These are phyloP conservation scores for Metschnikowia arizonensis DNA, from an alignment of 805 yeast genomes.

Conservation along the genomic window DNA sequence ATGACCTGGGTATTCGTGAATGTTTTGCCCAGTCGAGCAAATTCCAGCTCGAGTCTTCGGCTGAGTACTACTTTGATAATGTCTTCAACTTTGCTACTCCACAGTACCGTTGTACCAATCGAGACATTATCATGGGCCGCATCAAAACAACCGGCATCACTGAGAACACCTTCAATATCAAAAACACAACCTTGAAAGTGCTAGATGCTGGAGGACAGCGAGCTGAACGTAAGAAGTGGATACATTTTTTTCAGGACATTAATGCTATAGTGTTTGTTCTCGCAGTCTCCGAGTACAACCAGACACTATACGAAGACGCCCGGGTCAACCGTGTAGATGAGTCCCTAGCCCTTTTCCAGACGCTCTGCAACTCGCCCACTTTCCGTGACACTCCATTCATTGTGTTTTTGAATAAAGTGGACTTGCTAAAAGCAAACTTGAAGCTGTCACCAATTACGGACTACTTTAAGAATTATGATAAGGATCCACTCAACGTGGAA, in stretches of 20 bases:
- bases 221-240: conserved; percentile 89
- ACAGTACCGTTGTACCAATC: conserved; percentile 66
- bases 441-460: conserved; percentile 58
- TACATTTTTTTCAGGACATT: conserved; percentile 87
- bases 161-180: conserved; percentile 72
- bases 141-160: conserved; percentile 95
- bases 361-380: conserved; percentile 82
- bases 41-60: conserved; percentile 82
- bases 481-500: conserved; percentile 55
- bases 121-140: conserved; percentile 83
- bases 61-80: conserved; percentile 74
- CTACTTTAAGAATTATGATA: conserved; percentile 76
- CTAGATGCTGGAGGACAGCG: conserved; percentile 97
- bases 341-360: conserved; percentile 76
- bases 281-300: conserved; percentile 91
- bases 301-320: conserved; percentile 84
- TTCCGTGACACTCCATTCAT: conserved; percentile 83
- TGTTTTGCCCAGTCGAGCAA: conserved; percentile 62
- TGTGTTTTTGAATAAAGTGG: conserved; percentile 84
- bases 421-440: conserved; percentile 71
- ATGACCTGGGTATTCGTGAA: conserved; percentile 61
- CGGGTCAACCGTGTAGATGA: conserved; percentile 88
- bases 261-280: conserved; percentile 84
- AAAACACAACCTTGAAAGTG: conserved; percentile 62
- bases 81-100: conserved; percentile 61